Percentiles rank a stretch among this genome's conserved stretches.
Evolutionary conservation across 805 yeast genomes (phyloP).

Genomic region (Yamadazyma tumulicola): DNA sequence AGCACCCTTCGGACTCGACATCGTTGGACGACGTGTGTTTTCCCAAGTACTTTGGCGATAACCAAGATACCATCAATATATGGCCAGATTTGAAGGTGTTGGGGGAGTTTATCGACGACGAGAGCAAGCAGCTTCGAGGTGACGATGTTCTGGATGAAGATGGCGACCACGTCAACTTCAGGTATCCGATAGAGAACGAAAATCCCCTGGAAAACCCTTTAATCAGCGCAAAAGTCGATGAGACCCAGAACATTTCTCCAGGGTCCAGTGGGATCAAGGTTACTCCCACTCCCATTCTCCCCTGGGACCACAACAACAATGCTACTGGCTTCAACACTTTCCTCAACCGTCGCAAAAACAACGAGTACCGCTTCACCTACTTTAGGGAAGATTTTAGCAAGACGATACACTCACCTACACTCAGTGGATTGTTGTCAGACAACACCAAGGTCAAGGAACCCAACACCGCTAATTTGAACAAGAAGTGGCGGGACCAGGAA

Average conservation of each 20-base stretch:
- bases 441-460: slow-evolving; percentile 10
- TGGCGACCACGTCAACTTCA: slow-evolving; percentile 11
- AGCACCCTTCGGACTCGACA: slow-evolving; percentile 60
- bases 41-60: slow-evolving; percentile 59
- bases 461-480: slow-evolving; percentile 8
- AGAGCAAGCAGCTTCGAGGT: slow-evolving; percentile 25
- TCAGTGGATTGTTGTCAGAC: slow-evolving; percentile 61
- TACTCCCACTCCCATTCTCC: slow-evolving; percentile 63
- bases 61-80: slow-evolving; percentile 17
- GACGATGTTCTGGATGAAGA: neutral
- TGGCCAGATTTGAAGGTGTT: slow-evolving; percentile 87
- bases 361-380: slow-evolving; percentile 72
- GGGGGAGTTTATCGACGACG: slow-evolving; percentile 75
- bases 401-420: slow-evolving; percentile 87
- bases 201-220: too few species aligned
- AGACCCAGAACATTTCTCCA: slow-evolving; percentile 21
- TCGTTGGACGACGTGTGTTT: slow-evolving; percentile 91
- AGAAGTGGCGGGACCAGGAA: slow-evolving; percentile 15
- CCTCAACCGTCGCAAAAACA: slow-evolving; percentile 15
- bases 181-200: slow-evolving; percentile 21
- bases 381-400: slow-evolving; percentile 85
- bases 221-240: slow-evolving; percentile 31
- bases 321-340: slow-evolving; percentile 34
- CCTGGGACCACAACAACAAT: slow-evolving; percentile 44
- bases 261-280: slow-evolving; percentile 36